These are phyloP conservation scores for Arabidopsis suecica DNA, from an alignment of 345 rosid genomes.

Conservation along the genomic window DNA sequence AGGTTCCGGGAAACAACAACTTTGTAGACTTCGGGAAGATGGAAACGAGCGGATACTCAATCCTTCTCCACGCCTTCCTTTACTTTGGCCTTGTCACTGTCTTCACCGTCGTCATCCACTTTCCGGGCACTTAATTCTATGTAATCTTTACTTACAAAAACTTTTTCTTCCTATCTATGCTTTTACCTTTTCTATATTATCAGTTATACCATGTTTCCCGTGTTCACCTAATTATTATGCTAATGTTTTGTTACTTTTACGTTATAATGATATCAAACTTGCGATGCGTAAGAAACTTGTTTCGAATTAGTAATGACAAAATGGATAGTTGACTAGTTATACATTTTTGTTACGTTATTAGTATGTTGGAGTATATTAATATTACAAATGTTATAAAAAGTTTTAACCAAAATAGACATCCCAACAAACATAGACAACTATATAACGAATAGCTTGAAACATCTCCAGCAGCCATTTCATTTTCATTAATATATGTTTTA, in stretches of 20 bases:
- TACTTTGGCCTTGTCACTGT: constrained; percentile 37
- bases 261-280: background rate
- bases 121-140: constrained; percentile 29
- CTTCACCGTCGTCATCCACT: constrained; percentile 22
- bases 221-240: constrained; percentile 5
- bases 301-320: constrained; percentile 21
- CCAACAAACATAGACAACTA: background rate
- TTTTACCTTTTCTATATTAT: background rate
- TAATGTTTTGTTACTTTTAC: background rate
- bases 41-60: constrained; percentile 39
- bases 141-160: background rate
- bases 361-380: background rate
- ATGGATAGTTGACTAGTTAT: constrained; percentile 21
- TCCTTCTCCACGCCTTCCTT: constrained; percentile 26
- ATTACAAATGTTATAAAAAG: background rate
- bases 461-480: constrained; percentile 1
- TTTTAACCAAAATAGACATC: background rate
- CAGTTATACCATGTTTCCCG: background rate
- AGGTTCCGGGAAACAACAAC: constrained; percentile 28
- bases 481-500: background rate
- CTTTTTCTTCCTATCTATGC: background rate
- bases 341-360: background rate
- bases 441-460: background rate
- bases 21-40: constrained; percentile 39
- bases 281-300: background rate